phyloP scores from a whole-genome alignment of 1,284 basidiomycete genomes.

The Phellinidium pouzarii region DNA sequence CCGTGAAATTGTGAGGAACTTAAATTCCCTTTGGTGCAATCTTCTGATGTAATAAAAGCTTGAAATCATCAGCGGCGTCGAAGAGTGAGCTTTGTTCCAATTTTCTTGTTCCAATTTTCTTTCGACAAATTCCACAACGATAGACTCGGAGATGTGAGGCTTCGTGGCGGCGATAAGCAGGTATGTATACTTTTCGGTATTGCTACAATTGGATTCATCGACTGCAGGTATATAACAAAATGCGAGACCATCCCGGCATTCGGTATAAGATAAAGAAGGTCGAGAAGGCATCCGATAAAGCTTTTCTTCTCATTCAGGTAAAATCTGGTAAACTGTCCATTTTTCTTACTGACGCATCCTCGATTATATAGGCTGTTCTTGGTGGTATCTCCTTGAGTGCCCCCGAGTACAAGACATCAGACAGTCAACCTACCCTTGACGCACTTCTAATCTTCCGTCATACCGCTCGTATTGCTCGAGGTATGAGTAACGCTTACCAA shows the following conservation, averaged over 20 bases:
- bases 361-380: conserved; percentile 52
- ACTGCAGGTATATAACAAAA: conserved; percentile 53
- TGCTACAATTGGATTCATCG: neutral
- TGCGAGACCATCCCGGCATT: conserved; percentile 62
- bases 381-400: conserved; percentile 62
- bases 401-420: conserved; percentile 58
- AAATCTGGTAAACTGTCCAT: conserved; percentile 11
- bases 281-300: conserved; percentile 62
- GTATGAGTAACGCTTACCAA: conserved; percentile 30
- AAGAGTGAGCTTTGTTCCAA: conserved; percentile 47
- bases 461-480: conserved; percentile 57
- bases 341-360: conserved; percentile 2
- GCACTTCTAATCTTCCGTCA: conserved; percentile 62
- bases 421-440: conserved; percentile 67
- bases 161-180: conserved; percentile 65
- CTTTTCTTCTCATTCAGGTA: conserved; percentile 69
- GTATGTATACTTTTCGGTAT: conserved; percentile 30
- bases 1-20: conserved; percentile 56
- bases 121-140: neutral
- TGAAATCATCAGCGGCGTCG: conserved; percentile 55
- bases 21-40: neutral
- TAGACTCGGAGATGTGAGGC: conserved; percentile 59
- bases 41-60: conserved; percentile 36
- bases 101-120: conserved; percentile 1
- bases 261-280: conserved; percentile 64